Evolutionary conservation across 352 stramenopile species (phyloP), one percentile per base, ranked within the genome.

Genomic region (Globisporangium middletonii): DNA sequence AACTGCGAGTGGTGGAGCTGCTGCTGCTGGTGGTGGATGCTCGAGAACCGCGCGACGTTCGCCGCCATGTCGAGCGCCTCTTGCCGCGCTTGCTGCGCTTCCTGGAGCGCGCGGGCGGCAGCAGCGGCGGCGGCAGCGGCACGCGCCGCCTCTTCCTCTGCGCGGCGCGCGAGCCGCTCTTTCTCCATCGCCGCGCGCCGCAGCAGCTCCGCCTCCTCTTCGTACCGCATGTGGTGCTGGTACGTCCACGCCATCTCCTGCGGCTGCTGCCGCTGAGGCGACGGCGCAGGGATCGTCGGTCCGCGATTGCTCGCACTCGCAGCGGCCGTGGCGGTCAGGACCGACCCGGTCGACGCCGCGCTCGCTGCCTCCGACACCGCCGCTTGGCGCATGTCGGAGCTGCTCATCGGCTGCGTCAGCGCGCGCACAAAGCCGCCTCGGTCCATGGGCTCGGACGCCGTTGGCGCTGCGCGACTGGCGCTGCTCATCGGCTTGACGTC

Each of bases 21-120:
- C 44, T 59, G 71, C 50, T 71, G 64, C 52, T 83, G 80, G 19
- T 89, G 78, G 57, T 92, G 82, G 56, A 90, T 86, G 55, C 57
- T 83, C 50, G 80, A 86, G 65, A 92, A 92, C 23, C 79, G 74
- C 2, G 77, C 80, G 44, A 83, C 73, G 53, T 79, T 86, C 6
- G 80, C 79, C 51, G 83, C 83, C 83, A 93, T 88, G 50, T 94
- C 79, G 67, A 93, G 72, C 13, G 83, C 85, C 73, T 93, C 78
- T 38, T 92, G 76, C 0, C 83, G 79, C 13, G 85, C 85, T 50
- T 91, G 75, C 23, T 88, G 77, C 0, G 84, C 84, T 52, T 92
- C 84, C 41, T 92, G 82, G 2, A 91, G 69, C 6, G 84, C 84
- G 46, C 81, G 69, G 0, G 85, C 83, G 11, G 85, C 85, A 4